Percentiles rank a stretch among this genome's conserved stretches.
Evolutionary conservation across 148 eudicot species (phyloP).

Genomic region (Fallopia convolvulus): DNA sequence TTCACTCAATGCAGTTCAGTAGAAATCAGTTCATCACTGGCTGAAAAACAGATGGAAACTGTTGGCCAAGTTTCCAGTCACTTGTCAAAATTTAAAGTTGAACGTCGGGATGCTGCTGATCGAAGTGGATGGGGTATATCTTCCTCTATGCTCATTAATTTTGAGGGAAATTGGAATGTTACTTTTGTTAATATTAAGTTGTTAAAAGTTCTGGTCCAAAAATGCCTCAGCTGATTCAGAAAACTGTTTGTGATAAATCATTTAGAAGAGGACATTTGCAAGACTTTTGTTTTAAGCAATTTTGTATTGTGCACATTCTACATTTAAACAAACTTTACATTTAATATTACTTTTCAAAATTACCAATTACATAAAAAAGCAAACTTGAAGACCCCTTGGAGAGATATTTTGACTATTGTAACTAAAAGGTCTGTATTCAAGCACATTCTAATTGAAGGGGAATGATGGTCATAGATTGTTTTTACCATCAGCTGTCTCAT

Average conservation of each 20-base stretch:
- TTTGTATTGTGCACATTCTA: neutral
- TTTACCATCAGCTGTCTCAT: neutral
- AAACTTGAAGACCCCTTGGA: neutral
- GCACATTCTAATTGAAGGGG: neutral
- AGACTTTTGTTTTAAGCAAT: neutral
- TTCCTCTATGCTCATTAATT: neutral
- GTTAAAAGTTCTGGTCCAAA: neutral
- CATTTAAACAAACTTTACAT: neutral
- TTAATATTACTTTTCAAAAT: neutral
- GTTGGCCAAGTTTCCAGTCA: constrained; percentile 86
- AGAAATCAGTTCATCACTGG: constrained; percentile 84
- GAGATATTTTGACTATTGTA: neutral
- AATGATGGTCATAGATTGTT: neutral
- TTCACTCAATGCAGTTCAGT: constrained; percentile 67
- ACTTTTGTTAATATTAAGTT: neutral
- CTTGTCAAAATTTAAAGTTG: constrained; percentile 66
- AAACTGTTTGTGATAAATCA: neutral
- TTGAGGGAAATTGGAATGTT: neutral
- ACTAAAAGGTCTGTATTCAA: neutral
- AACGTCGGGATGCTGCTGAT: constrained; percentile 94
- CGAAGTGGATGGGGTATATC: constrained; percentile 75
- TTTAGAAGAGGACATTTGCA: neutral
- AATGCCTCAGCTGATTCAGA: neutral
- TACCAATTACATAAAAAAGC: neutral
- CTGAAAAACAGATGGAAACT: constrained; percentile 72